Evolutionary conservation across 2,329 filamentous ascomycete species (phyloP).

Genomic region (Lachnum nothofagi): DNA sequence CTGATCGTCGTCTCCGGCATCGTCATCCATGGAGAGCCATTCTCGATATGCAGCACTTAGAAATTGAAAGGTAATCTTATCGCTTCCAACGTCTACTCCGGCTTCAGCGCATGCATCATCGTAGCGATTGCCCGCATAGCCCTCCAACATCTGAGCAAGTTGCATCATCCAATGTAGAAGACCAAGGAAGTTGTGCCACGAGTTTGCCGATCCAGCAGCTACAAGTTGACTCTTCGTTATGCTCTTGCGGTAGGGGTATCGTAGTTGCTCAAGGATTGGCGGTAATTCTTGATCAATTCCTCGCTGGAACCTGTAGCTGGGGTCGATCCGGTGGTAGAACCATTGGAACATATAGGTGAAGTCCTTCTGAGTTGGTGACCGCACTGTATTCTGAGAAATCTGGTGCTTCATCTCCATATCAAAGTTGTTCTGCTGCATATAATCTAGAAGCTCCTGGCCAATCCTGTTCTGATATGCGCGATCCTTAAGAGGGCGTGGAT

Average conservation of each 20-base stretch:
- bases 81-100: conserved; percentile 79
- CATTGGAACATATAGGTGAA: conserved; percentile 98
- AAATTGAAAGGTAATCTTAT: conserved; percentile 93
- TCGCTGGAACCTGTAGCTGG: conserved; percentile 87
- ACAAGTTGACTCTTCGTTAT: conserved; percentile 96
- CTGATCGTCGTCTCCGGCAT: conserved; percentile 78
- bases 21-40: conserved; percentile 89
- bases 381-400: conserved; percentile 83
- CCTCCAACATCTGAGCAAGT: conserved; percentile 85
- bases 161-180: conserved; percentile 99
- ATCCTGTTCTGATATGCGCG: conserved; percentile 74
- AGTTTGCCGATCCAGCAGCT: conserved; percentile 88
- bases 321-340: conserved; percentile 93
- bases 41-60: conserved; percentile 84
- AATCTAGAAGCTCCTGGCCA: conserved; percentile 84
- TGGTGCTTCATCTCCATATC: conserved; percentile 97
- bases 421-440: conserved; percentile 88
- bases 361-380: conserved; percentile 94
- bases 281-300: conserved; percentile 94
- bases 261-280: conserved; percentile 82
- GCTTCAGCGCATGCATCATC: conserved; percentile 85
- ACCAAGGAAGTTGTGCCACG: conserved; percentile 87
- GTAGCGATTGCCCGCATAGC: conserved; percentile 72
- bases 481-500: conserved; percentile 82
- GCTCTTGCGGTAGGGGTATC: conserved; percentile 90